Evolutionary conservation across 192 early-diverging fungal species (phyloP).

Genomic region (Jimgerdemannia flammicorona): DNA sequence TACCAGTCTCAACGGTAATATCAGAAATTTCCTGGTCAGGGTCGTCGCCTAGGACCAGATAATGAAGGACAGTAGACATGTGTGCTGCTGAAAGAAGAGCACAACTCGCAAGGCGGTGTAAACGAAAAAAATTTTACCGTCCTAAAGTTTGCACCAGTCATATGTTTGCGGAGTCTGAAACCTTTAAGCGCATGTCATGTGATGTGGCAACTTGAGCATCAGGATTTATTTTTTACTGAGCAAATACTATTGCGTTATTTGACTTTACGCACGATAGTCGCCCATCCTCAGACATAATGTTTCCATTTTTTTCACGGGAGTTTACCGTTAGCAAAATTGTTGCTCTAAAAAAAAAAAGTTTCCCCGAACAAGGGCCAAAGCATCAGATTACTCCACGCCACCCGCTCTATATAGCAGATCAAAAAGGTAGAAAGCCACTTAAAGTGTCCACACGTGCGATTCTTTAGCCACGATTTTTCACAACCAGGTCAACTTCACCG

Average conservation of each 20-base stretch:
- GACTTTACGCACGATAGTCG: background rate
- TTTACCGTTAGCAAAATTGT: background rate
- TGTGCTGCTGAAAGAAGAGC: background rate
- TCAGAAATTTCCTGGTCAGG: no score
- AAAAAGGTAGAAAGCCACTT: background rate
- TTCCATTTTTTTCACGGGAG: background rate
- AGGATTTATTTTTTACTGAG: background rate
- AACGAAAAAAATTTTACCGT: no score
- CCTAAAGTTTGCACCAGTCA: no score
- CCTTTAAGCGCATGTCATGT: background rate
- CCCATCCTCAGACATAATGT: background rate
- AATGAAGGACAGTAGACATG: background rate
- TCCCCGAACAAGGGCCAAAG: background rate
- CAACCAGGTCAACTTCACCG: background rate
- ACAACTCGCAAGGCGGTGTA: no score
- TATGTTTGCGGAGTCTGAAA: background rate
- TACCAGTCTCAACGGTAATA: background rate
- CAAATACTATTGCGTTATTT: background rate
- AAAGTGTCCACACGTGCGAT: background rate
- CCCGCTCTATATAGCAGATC: background rate
- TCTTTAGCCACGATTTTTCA: background rate
- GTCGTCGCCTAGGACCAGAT: background rate
- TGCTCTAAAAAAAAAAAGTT: slow-evolving; percentile 1
- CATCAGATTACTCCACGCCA: background rate
- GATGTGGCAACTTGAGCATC: background rate